These are phyloP conservation scores for Fusarium sp. DNA, from an alignment of 2,329 filamentous ascomycete genomes.

Conservation along the genomic window DNA sequence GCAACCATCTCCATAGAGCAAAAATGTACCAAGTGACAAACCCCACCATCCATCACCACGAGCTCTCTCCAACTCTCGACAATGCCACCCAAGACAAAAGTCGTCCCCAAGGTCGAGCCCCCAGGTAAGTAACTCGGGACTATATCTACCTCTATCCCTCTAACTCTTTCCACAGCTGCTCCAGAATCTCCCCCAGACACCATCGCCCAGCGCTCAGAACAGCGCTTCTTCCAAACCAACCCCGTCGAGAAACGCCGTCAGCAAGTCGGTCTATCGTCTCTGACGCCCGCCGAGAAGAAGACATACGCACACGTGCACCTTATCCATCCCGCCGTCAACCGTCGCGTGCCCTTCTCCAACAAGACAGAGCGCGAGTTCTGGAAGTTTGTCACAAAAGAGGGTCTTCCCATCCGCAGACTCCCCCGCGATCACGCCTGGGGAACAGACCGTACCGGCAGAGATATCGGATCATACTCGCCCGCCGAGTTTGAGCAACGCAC, in stretches of 20 bases:
- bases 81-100: constrained; percentile 55
- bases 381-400: constrained; percentile 65
- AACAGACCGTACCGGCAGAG: constrained; percentile 60
- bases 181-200: constrained; percentile 56
- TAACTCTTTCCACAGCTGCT: constrained; percentile 34
- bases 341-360: constrained; percentile 51
- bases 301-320: constrained; percentile 61
- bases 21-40: constrained; percentile 38
- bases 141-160: neutral
- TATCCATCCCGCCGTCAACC: constrained; percentile 55
- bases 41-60: constrained; percentile 45
- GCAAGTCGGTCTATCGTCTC: constrained; percentile 56
- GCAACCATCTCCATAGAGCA: constrained; percentile 28
- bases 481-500: constrained; percentile 58
- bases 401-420: constrained; percentile 60
- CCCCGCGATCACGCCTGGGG: constrained; percentile 60
- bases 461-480: constrained; percentile 60
- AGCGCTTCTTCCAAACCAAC: constrained; percentile 62
- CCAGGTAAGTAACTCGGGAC: constrained; percentile 19
- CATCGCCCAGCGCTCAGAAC: constrained; percentile 59
- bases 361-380: constrained; percentile 68
- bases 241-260: constrained; percentile 60
- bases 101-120: constrained; percentile 48
- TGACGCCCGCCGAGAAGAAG: constrained; percentile 61
- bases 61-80: constrained; percentile 39